phyloP scores from a whole-genome alignment of 441 rosid species.

The Daphne laureola region DNA sequence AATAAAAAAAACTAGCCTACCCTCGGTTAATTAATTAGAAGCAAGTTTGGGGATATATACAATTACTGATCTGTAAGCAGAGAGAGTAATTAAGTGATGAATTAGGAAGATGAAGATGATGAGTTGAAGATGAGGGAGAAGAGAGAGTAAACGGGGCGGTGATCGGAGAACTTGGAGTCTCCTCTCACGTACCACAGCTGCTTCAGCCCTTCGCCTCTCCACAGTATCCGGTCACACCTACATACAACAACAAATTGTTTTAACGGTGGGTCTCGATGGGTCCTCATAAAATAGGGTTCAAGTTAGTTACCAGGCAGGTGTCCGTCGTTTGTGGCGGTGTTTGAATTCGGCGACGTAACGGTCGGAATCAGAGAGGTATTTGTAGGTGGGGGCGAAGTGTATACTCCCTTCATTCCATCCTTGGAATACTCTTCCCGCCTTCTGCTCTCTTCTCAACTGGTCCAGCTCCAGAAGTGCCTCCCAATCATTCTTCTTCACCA shows the following conservation, averaged over 20 bases:
- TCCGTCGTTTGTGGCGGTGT: conserved; percentile 60
- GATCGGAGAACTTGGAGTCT: conserved; percentile 71
- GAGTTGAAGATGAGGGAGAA: conserved; percentile 34
- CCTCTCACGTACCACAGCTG: conserved; percentile 55
- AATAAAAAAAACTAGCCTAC: no score
- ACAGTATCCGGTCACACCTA: conserved; percentile 74
- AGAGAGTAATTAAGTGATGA: conserved; percentile 14
- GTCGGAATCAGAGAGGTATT: conserved; percentile 62
- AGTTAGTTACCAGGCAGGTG: conserved; percentile 72
- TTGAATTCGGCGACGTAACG: conserved; percentile 51
- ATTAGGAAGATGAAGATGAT: conserved; percentile 17
- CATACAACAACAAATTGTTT: background rate
- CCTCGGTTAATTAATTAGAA: no score
- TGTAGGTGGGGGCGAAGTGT: conserved; percentile 84
- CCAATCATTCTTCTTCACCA: conserved; percentile 63
- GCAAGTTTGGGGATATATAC: no score
- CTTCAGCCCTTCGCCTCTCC: conserved; percentile 65
- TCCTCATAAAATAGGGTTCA: no score
- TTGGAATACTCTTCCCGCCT: conserved; percentile 64
- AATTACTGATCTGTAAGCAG: no score
- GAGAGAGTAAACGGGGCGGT: conserved; percentile 57
- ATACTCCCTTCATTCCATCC: conserved; percentile 96
- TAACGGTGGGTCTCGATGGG: no score
- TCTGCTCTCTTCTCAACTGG: conserved; percentile 71
- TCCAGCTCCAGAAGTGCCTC: conserved; percentile 73